phyloP scores from a whole-genome alignment of 2,329 filamentous ascomycete genomes.

The Cryphonectria parasitica region DNA sequence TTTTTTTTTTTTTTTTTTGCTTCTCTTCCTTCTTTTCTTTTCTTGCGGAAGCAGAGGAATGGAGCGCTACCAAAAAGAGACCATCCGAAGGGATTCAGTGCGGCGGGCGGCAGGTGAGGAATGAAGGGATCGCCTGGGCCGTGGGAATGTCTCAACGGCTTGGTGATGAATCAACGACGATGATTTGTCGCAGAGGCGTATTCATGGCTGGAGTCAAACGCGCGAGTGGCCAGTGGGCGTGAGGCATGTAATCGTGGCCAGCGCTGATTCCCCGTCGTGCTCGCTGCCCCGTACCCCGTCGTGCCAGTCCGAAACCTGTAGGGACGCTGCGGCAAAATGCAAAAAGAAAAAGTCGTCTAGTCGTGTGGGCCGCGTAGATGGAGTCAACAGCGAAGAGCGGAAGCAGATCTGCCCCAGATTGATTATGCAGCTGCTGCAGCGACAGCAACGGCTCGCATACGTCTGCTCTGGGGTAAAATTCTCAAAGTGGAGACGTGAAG shows the following conservation, averaged over 20 bases:
- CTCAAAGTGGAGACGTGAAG: neutral
- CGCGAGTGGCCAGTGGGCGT: slow-evolving; percentile 19
- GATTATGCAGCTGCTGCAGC: slow-evolving; percentile 15
- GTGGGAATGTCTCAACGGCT: slow-evolving; percentile 25
- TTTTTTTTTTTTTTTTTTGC: neutral
- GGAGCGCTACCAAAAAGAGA: slow-evolving; percentile 9
- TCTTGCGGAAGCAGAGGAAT: slow-evolving; percentile 12
- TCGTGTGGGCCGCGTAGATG: slow-evolving; percentile 21
- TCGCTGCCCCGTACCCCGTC: slow-evolving; percentile 26
- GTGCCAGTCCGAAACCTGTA: slow-evolving; percentile 3
- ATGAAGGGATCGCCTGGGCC: slow-evolving; percentile 26
- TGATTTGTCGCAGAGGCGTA: slow-evolving; percentile 27
- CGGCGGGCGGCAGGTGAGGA: slow-evolving; percentile 32
- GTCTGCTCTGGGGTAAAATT: slow-evolving; percentile 8
- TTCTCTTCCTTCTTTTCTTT: neutral
- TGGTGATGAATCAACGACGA: slow-evolving; percentile 11
- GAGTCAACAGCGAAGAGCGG: slow-evolving; percentile 16
- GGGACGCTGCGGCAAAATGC: slow-evolving; percentile 17
- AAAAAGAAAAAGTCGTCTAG: slow-evolving; percentile 3
- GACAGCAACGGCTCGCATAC: slow-evolving; percentile 2
- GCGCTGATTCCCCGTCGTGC: slow-evolving; percentile 26
- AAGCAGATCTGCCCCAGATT: slow-evolving; percentile 18
- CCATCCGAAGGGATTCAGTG: slow-evolving; percentile 19
- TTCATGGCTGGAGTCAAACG: slow-evolving; percentile 24
- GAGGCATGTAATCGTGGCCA: slow-evolving; percentile 28